Base-by-base conservation (phyloP, 2,329 filamentous ascomycete species). In the Penicillium capsulatum region DNA sequence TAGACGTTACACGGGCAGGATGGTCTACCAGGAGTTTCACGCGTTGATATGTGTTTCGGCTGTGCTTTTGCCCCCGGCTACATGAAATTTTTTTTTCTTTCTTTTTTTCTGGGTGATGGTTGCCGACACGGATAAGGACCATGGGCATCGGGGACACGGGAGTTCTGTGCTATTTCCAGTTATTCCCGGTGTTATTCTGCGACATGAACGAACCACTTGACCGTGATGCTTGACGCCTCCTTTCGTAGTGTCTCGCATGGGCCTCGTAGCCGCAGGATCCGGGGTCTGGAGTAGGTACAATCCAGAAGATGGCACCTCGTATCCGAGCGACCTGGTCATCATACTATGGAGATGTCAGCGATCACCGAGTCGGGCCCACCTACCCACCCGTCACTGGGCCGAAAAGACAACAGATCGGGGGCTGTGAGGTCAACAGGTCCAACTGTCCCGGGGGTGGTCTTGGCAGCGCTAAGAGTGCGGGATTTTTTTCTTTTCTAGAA, bases 71-170 rank as follows among this genome's bases (percentile, higher is more conserved):
- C 36, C 24, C 40, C 29, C 17, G 19, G 29, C 14, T 30, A 9
- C 13, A 19, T 34, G n/a, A 4, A 17, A 20, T 16, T 39, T 29
- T 35, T 34, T 46, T 33, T 34, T 45, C 42, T 31, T 51, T 50
- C 41, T 38, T 40, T 42, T 41, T 36, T 31, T 46, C 43, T 48
- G 43, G 33, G 19, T 22, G 19, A 22, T 38, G 43, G 34, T 35
- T 45, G 44, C 51, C 54, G 53, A 57, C 48, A 51, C 55, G 56
- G 57, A 47, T 50, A 51, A 60, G 50, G 56, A 59, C n/a, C n/a
- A 56, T 31, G 55, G 55, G 56, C 46, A 47, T 50, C 46, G 42
- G 42, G 54, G 53, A 55, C 49, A 53, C 36, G 49, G 55, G 55
- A 57, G 52, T 60, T 61, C 45, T 45, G 39, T 48, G 41, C 43